A percentile compares a stretch with the other conserved stretches of the same genome.
phyloP scores from a whole-genome alignment of 2,329 filamentous ascomycete genomes.

The Penicillium nordicum region DNA sequence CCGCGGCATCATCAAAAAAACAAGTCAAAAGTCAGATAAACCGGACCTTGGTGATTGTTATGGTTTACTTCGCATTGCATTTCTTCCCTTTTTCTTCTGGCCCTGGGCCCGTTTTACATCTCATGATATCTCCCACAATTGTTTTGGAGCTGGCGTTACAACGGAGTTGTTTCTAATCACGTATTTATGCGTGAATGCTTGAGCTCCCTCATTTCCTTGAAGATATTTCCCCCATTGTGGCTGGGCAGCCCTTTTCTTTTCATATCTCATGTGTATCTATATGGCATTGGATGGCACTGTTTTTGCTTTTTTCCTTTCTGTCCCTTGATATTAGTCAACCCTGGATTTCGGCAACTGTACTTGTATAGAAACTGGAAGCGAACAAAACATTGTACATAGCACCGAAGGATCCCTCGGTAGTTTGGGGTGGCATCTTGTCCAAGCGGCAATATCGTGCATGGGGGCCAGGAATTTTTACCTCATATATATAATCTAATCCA shows the following conservation, averaged over 20 bases:
- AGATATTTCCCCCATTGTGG: background rate
- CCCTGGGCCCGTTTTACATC: slow-evolving; percentile 5
- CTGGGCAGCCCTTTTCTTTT: background rate
- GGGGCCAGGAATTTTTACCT: background rate
- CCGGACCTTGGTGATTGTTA: background rate
- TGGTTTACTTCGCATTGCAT: background rate
- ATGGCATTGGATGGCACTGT: background rate
- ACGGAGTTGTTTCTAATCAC: background rate
- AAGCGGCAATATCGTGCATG: background rate
- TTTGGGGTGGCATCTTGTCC: background rate
- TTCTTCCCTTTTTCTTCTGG: background rate
- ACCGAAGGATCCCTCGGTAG: background rate
- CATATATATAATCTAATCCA: background rate
- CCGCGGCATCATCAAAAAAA: background rate
- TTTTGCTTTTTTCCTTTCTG: background rate
- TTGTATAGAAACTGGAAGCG: background rate
- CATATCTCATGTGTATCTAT: background rate
- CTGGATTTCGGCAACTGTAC: background rate
- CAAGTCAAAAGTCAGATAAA: background rate
- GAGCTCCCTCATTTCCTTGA: background rate
- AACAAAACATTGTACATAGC: slow-evolving; percentile 4
- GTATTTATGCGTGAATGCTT: background rate
- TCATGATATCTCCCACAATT: slow-evolving; percentile 4
- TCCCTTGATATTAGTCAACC: background rate
- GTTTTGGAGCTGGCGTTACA: background rate